Evolutionary conservation across 257 asterid species (phyloP).

Genomic region (Solanum commersonii): DNA sequence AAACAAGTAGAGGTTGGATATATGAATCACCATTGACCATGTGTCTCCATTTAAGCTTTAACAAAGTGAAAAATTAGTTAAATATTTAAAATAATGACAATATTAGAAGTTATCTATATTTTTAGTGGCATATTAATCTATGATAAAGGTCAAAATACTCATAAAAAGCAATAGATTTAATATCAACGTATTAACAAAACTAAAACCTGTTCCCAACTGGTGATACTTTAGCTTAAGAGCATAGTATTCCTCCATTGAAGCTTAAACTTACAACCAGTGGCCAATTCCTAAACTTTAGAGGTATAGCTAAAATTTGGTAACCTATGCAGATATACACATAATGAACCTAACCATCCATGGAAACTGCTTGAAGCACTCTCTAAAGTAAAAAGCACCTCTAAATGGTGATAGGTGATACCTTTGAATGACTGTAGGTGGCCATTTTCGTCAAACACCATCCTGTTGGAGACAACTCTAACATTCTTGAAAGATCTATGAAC

Average conservation of each 20-base stretch:
- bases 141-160: not conserved
- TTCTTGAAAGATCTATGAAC: too few relatives aligned
- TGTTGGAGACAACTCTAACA: too few relatives aligned
- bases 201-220: not conserved
- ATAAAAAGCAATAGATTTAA: not conserved
- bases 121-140: not conserved
- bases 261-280: not conserved
- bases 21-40: not conserved
- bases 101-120: not conserved
- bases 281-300: not conserved
- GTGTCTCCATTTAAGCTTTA: not conserved
- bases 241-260: not conserved
- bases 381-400: too few relatives aligned
- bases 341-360: not conserved
- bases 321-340: not conserved
- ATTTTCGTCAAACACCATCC: too few relatives aligned
- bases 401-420: too few relatives aligned
- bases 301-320: not conserved
- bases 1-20: not conserved
- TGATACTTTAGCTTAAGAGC: not conserved
- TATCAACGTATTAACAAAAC: not conserved
- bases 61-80: not conserved
- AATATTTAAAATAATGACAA: not conserved
- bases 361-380: not conserved
- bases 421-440: too few relatives aligned